Base-by-base conservation (phyloP, 805 yeast genomes). In the Groenewaldozyma salmanticensis region DNA sequence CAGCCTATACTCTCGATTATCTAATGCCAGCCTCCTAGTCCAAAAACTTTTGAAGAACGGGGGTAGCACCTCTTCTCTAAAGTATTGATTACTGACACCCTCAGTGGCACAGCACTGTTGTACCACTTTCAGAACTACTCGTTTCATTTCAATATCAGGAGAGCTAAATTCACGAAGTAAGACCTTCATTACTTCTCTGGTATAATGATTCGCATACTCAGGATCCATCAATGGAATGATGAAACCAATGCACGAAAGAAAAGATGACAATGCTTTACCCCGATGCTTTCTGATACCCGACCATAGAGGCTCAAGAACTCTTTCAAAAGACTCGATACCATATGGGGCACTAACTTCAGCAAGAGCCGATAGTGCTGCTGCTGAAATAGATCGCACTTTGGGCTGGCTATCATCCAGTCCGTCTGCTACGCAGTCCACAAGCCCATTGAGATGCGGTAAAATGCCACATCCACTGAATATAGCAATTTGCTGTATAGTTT, bases 261-360 rank as follows among this genome's bases (percentile, higher is more conserved):
- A 85, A 2, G 85, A 76, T 0, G 95, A 81, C 38, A 87, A 66
- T 0, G 78, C 70, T 51, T 76, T 74, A 3, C 96, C 96, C 46
- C 95, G 67, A 47, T 83, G 92, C 31, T 70, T 70, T 35, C 76
- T 71, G 19, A 85, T 71, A 3, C 95, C 96, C 7, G 65, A 61
- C 95, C 96, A 87, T 4, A 85, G 62, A 0, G 86, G 82, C 42
- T 83, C 90, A 27, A 90, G 55, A 0, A 79, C 68, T 0, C 62
- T 61, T 51, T 87, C 94, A 57, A 90, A 88, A 0, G 90, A 76
- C 52, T 85, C 96, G 42, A 84, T 81, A 35, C 97, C 98, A 60
- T 81, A 85, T 0, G 97, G 97, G 18, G 75, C 68, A 3, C 86
- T 74, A 5, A 84, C 78, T 38, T 83, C 88, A 0, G 96, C 96